A percentile compares a stretch with the other conserved stretches of the same genome.
These are phyloP conservation scores for Lactarius akahatsu DNA, from an alignment of 768 basidiomycete genomes.

Conservation along the genomic window DNA sequence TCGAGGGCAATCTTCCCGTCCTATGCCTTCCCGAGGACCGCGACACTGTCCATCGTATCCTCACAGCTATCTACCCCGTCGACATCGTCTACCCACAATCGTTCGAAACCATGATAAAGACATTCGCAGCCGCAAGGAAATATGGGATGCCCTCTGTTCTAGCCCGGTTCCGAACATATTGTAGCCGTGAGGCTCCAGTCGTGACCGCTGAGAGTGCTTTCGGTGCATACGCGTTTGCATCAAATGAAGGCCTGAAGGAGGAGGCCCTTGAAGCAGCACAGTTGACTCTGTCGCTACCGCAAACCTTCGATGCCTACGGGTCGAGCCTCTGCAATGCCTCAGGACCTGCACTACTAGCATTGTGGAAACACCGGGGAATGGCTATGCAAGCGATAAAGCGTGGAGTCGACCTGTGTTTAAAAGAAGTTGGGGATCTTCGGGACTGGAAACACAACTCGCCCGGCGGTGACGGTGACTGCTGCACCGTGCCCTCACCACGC, in stretches of 20 bases:
- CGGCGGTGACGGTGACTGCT: neutral
- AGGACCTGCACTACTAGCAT: conserved; percentile 6
- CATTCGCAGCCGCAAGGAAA: conserved; percentile 5
- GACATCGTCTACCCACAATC: conserved; percentile 14
- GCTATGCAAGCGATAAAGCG: neutral
- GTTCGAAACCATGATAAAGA: conserved; percentile 7
- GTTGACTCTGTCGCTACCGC: conserved; percentile 9
- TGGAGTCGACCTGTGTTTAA: neutral
- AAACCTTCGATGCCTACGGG: conserved; percentile 4
- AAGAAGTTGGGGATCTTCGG: conserved; percentile 15
- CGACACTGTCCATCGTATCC: conserved; percentile 18
- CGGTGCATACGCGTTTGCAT: conserved; percentile 14
- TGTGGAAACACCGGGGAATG: conserved; percentile 9
- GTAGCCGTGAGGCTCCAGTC: neutral
- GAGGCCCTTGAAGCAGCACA: conserved; percentile 15
- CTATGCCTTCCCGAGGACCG: conserved; percentile 10
- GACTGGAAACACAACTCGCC: neutral
- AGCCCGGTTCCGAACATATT: conserved; percentile 7
- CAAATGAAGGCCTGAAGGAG: conserved; percentile 4
- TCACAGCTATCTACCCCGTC: conserved; percentile 18
- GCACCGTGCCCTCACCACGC: neutral
- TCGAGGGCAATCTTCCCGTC: neutral
- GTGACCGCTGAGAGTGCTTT: conserved; percentile 12
- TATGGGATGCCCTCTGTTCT: conserved; percentile 6
- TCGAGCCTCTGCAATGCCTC: conserved; percentile 5